Conservation (phyloP, 305 asterid genomes). For the Rubia occidens region DNA sequence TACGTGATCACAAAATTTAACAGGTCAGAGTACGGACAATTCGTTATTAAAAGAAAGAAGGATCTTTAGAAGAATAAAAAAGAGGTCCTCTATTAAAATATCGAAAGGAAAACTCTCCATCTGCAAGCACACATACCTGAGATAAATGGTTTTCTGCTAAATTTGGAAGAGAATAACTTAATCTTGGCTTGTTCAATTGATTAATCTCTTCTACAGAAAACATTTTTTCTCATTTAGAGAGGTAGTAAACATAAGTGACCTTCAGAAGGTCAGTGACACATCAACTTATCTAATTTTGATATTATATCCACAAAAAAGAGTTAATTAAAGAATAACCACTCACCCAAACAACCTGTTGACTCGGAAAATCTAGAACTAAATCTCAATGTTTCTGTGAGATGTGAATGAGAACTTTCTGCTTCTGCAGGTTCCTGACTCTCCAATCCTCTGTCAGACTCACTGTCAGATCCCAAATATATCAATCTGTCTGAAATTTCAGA, state of each 20-base stretch:
- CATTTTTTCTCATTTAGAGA: slow-evolving; percentile 21
- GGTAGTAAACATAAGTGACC: slow-evolving; percentile 29
- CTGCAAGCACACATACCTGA: slow-evolving; percentile 41
- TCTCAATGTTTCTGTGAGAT: slow-evolving; percentile 28
- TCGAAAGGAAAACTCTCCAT: slow-evolving; percentile 13
- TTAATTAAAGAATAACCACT: not conserved
- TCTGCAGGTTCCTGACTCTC: slow-evolving; percentile 26
- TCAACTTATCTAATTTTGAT: not conserved
- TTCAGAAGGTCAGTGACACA: not conserved
- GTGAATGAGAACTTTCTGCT: slow-evolving; percentile 22
- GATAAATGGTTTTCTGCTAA: slow-evolving; percentile 29
- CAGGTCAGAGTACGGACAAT: not conserved
- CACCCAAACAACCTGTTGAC: slow-evolving; percentile 37
- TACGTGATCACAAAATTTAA: not conserved
- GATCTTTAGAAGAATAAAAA: not conserved
- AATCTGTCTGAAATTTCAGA: slow-evolving; percentile 33
- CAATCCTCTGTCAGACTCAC: slow-evolving; percentile 39
- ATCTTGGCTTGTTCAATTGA: slow-evolving; percentile 20
- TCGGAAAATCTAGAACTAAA: slow-evolving; percentile 28
- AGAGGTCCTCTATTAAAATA: slow-evolving; percentile 8
- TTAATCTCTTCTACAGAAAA: slow-evolving; percentile 24
- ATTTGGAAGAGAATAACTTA: slow-evolving; percentile 28
- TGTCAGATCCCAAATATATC: slow-evolving; percentile 68
- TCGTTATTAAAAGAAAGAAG: not conserved
- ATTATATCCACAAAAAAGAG: not conserved